Base-by-base conservation (phyloP, 2,329 filamentous ascomycete genomes). In the Pestalotiopsis fici region DNA sequence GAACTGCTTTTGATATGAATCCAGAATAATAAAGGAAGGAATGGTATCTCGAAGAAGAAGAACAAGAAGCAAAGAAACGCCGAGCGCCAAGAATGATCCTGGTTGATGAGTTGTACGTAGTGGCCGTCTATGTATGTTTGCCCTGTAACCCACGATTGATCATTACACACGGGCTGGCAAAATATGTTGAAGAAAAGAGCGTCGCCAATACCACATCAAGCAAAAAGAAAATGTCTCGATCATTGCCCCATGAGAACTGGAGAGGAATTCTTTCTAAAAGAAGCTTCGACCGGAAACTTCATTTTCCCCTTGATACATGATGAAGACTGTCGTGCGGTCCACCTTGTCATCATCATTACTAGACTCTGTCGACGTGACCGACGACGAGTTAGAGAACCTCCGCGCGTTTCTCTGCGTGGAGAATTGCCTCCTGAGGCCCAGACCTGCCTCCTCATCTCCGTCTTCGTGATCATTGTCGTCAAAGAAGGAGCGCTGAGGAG, bases 251-350 rank as follows among this genome's bases (percentile, higher is more conserved):
- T n/a, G 31, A 35, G 31, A 35, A 3, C 6, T 59, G 27, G 6
- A 23, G 0, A 64, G 28, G 15, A 50, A 64, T 31, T 13, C 5
- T 31, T 18, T 60, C 23, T 37, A 37, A 12, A 43, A 64, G 27
- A 64, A 54, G 27, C 23, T 43, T 12, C 28, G 65, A 55, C 47
- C 55, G 39, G 21, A 23, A 39, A 21, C 27, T 18, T 68, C 47
- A 11, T 65, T 63, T 21, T 72, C 67, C 4, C 35, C 71, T 66
- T 66, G 71, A 39, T 69, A 73, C 70, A 73, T 71, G 27, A 74
- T 72, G 28, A 72, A 60, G n/a, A 74, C 71, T 27, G 63, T 65
- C 31, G 50, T 69, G 50, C 70, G 70, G 43, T 73, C 71, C 56
- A 35, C 59, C 39, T 63, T 7, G 66, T n/a, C 21, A 18, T 9